Base-by-base conservation (phyloP, 805 yeast genomes). In the Wickerhamomyces bovis region DNA sequence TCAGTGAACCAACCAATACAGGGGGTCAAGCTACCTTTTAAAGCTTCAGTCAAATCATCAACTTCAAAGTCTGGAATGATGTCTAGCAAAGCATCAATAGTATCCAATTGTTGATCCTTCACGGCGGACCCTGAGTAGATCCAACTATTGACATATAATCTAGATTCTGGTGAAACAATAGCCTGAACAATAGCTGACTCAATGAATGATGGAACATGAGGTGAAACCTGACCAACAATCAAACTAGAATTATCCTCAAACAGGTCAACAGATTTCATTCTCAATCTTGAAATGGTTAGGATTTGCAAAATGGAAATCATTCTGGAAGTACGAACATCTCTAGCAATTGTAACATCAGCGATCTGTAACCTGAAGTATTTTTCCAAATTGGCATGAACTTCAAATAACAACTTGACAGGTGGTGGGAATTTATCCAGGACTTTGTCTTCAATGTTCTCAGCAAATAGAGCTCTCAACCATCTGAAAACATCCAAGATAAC, bases 1-100 rank as follows among this genome's bases (percentile, higher is more conserved):
- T 85, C 92, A 21, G 85, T 70, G 43, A 89, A 71, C 98, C 98
- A 92, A 11, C 97, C 97, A 49, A 89, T 78, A 58, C 97, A 90
- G 2, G 96, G 94, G 6, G 89, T 78, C 43, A 87, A 67, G 0
- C 81, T 73, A 45, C 73, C 71, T 48, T 63, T 51, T 51, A 50
- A 50, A 4, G 49, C 54, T n/a, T 55, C 64, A 4, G 61, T 48
- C 43, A 63, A 51, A 47, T 61, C 61, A 30, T 63, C 62, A 33
- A 59, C 60, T 46, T 69, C 72, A 48, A 62, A 53, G 45, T 64
- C 55, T 20, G 73, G 71, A 50, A 61, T 55, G 41, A 69, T 58
- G 42, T 55, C 64, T 15, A 56, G 51, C 50, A 60, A 64, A 38
- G 58, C 51, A 35, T 68, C 67, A 38, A 65, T 62, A 21, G 64